Base-by-base conservation (phyloP, 371 early-diverging fungal genomes). In the Lichtheimia hyalospora region DNA sequence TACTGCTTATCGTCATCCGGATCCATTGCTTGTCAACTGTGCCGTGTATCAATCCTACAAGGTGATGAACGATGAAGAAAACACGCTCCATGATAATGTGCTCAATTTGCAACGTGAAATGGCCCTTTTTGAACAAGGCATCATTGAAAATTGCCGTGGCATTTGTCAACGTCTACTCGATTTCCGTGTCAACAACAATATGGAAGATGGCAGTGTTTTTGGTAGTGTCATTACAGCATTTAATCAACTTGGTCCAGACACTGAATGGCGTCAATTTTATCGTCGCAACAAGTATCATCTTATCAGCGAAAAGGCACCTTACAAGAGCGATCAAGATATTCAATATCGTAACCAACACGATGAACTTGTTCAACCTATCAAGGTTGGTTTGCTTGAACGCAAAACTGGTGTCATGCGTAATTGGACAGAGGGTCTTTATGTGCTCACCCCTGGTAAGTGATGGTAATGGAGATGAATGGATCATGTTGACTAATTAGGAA, bases 241-340 rank as follows among this genome's bases (percentile, higher is more conserved):
- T 21, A 52, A 68, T 24, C 23, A 44, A 3, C 43, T 81, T 3
- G 54, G 59, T 14, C 68, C 76, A 5, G 54, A 66, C 40, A 62
- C 70, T 0, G 81, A 81, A 58, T 81, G 81, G 81, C 68, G 74
- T 21, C 71, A 70, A 24, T 81, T 77, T 61, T 63, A 71, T 1
- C 61, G 67, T 27, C 74, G 75, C 34, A 63, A 80, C 41, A 64
- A 66, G 7, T 56, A 61, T 24, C 60, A 73, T 14, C 57, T 80
- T 27, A 64, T 80, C 4, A 40, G 58, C 25, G 74, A 73, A 41
- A 69, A 71, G 15, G 73, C 81, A 13, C 66, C 69, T n/a, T 80
- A 69, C 66, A 75, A 75, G 66, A 68, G 71, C 4, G 75, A 75
- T 24, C 48, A 62, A 8, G 64, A 63, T 25, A 72, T 75, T 1